Percentiles rank a stretch among this genome's conserved stretches.
phyloP scores from a whole-genome alignment of 2,329 filamentous ascomycete species.

The Botryotinia narcissicola region DNA sequence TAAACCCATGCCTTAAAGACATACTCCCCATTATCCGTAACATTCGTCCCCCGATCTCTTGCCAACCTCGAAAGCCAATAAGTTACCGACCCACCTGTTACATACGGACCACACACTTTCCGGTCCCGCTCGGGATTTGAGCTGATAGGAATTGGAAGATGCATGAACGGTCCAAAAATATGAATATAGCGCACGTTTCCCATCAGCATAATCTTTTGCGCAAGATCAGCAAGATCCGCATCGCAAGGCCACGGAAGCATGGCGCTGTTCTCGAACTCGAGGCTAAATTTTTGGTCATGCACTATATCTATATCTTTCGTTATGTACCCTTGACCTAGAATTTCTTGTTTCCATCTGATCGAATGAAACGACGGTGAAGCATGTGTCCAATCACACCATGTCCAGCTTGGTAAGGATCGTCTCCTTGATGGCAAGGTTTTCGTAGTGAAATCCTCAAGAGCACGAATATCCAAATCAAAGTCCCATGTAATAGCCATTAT shows the following conservation, averaged over 20 bases:
- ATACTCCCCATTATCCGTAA: neutral
- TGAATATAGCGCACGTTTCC: accelerated
- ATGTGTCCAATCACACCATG: neutral
- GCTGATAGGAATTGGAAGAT: accelerated
- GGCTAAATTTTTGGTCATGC: accelerated
- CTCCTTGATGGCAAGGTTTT: accelerated
- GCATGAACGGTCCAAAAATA: accelerated
- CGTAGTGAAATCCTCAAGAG: accelerated
- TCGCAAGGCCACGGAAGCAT: neutral
- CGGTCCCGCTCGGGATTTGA: accelerated
- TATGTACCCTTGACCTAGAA: accelerated
- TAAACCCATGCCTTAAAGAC: neutral
- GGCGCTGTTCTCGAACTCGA: neutral
- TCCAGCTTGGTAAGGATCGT: neutral
- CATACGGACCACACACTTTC: accelerated
- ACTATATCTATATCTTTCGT: accelerated
- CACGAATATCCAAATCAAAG: accelerated
- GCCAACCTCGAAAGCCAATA: neutral
- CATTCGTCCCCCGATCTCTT: neutral
- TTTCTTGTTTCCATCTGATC: accelerated
- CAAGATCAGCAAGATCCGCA: neutral
- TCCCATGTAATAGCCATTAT: neutral
- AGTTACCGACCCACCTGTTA: accelerated
- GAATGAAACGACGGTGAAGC: neutral
- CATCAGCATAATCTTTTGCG: neutral